phyloP scores from a whole-genome alignment of 2,329 filamentous ascomycete species.

The Hortaea werneckii region DNA sequence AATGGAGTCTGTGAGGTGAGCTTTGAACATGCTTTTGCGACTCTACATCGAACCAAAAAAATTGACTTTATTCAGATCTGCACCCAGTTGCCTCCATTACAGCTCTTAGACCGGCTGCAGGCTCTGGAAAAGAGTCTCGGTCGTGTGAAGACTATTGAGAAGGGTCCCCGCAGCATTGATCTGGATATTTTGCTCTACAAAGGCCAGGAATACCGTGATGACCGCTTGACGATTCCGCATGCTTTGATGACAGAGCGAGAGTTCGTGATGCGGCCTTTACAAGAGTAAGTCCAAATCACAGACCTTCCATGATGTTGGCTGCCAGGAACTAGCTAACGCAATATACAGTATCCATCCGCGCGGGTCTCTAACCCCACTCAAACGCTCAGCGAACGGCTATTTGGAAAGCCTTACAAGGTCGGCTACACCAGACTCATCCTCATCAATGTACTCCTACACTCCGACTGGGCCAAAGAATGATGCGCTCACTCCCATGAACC shows the following conservation, averaged over 20 bases:
- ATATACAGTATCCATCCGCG: too few relatives aligned
- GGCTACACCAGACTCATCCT: too few relatives aligned
- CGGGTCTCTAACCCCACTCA: too few relatives aligned
- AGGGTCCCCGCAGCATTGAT: slow-evolving; percentile 90
- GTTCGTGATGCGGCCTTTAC: slow-evolving; percentile 78
- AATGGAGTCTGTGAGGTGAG: slow-evolving; percentile 88
- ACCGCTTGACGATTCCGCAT: slow-evolving; percentile 77
- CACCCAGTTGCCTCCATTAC: slow-evolving; percentile 63
- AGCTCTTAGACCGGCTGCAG: slow-evolving; percentile 71
- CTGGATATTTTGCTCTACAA: slow-evolving; percentile 84
- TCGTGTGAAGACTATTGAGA: slow-evolving; percentile 75
- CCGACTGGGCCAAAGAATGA: slow-evolving; percentile 32
- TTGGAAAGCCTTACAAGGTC: too few relatives aligned
- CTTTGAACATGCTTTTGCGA: too few relatives aligned
- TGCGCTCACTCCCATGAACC: slow-evolving; percentile 49
- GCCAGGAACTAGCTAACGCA: too few relatives aligned
- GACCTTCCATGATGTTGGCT: too few relatives aligned
- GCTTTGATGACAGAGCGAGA: slow-evolving; percentile 77
- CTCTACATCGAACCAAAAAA: too few relatives aligned
- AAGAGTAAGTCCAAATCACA: too few relatives aligned
- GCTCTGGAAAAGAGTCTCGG: slow-evolving; percentile 72
- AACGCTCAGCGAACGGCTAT: too few relatives aligned
- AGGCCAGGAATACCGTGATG: slow-evolving; percentile 52
- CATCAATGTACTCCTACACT: slow-evolving; percentile 32
- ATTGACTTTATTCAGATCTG: too few relatives aligned